Evolutionary conservation across 2,329 filamentous ascomycete genomes (phyloP).

Genomic region (Cercospora nicotianae): DNA sequence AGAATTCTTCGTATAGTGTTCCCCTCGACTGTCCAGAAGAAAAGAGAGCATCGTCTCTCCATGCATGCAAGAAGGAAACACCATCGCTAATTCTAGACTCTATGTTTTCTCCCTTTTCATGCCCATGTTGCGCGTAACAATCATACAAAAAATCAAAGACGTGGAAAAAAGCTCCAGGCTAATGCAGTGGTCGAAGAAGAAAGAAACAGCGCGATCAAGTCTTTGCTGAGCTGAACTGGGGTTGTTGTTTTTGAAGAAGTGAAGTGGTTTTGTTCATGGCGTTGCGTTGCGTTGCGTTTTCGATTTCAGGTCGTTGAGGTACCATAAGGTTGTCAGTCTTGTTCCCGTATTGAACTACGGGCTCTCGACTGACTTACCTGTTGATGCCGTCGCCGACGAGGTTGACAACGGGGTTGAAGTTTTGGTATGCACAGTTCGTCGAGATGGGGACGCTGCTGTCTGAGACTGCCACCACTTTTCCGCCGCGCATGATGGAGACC

Average conservation of each 20-base stretch:
- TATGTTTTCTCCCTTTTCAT: constrained; percentile 20
- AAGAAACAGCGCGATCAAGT: constrained; percentile 1
- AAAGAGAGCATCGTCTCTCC: background rate
- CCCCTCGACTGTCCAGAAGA: background rate
- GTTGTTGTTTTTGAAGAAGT: background rate
- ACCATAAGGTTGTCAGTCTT: constrained; percentile 6
- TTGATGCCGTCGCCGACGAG: constrained; percentile 36
- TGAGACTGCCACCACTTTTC: constrained; percentile 29
- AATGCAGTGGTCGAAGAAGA: constrained; percentile 18
- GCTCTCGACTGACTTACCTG: constrained; percentile 12
- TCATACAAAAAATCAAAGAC: constrained; percentile 20
- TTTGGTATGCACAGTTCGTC: constrained; percentile 35
- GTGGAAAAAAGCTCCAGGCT: constrained; percentile 18
- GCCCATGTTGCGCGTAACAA: constrained; percentile 23
- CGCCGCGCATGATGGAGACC: constrained; percentile 37
- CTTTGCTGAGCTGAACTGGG: background rate
- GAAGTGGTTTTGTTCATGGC: constrained; percentile 1
- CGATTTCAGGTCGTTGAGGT: constrained; percentile 8
- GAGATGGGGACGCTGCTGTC: constrained; percentile 35
- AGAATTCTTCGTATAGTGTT: background rate
- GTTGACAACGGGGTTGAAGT: constrained; percentile 42
- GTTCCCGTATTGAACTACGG: background rate
- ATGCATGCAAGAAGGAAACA: constrained; percentile 14
- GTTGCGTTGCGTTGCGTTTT: background rate
- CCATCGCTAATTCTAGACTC: constrained; percentile 28